Evolutionary conservation across 139 green algal genomes (phyloP).

Genomic region (Coccomyxa sp.): DNA sequence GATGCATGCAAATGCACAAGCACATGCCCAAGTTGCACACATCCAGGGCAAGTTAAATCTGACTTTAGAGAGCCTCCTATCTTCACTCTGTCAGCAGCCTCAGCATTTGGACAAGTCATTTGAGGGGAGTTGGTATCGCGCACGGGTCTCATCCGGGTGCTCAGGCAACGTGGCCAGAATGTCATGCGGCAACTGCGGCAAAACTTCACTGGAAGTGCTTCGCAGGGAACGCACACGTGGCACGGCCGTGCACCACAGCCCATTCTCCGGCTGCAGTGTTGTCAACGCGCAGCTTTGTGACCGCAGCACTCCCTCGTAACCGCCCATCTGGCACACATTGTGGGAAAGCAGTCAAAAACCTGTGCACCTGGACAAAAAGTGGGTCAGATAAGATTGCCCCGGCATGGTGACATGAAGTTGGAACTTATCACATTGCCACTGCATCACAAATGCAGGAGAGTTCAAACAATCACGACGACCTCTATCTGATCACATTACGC

Average conservation of each 20-base stretch:
- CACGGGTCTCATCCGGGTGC: background rate
- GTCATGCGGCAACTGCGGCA: background rate
- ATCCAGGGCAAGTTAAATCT: too few species aligned
- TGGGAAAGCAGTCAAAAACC: too few species aligned
- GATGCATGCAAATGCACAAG: too few species aligned
- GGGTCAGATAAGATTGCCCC: background rate
- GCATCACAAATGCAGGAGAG: background rate
- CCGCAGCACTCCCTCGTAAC: conserved; percentile 6
- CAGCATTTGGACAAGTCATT: too few species aligned
- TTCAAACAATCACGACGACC: too few species aligned
- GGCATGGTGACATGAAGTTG: too few species aligned
- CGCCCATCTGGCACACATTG: conserved; percentile 9
- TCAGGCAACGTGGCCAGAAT: background rate
- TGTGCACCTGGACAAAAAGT: too few species aligned
- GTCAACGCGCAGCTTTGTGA: background rate
- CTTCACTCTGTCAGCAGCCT: too few species aligned
- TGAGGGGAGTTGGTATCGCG: background rate
- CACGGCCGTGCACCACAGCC: background rate
- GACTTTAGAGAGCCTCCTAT: too few species aligned
- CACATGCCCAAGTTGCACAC: too few species aligned
- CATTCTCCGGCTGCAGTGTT: conserved; percentile 1
- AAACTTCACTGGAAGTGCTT: background rate
- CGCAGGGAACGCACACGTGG: background rate
- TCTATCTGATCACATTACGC: too few species aligned
- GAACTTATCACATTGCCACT: background rate